Base-by-base conservation (phyloP, 441 rosid genomes). In the Jatropha podagrica region DNA sequence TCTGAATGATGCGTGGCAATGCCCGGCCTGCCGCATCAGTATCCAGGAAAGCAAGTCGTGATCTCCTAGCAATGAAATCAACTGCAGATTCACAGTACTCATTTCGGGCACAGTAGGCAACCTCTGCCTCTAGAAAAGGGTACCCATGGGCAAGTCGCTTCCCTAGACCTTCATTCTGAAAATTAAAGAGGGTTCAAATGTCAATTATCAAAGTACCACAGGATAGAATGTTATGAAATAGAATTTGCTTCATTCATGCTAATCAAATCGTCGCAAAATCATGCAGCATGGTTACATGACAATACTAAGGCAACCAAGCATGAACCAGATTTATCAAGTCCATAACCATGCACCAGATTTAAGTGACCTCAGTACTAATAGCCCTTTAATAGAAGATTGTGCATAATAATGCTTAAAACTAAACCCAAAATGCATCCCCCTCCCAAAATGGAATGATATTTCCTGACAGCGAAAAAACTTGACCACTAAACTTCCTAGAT, bases 31-130 rank as follows among this genome's bases (percentile, higher is more conserved):
- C 98, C 18, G 98, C 99, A 81, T 95, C 96, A 0, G 99, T 95
- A 82, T 95, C 99, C 13, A 95, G 89, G 85, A 95, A 95, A 38
- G 99, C 99, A 69, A 95, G 92, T 74, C 99, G 85, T 61, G 91
- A 93, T 82, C 99, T 89, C 87, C 99, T 85, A 8, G 99, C 99
- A 73, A 95, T 86, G 84, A 95, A 95, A 82, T 95, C 98, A 40
- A 90, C 81, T 0, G 90, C 98, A 37, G 99, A 93, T 75, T 90
- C 99, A 63, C 99, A 95, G 81, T 89, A 95, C 85, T 93, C 99
- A 5, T 87, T 68, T 55, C 98, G 87, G 32, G 99, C 97, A 85
- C 93, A 91, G 75, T 87, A 91, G 3, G 95, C 99, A 18, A 95
- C 98, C 84, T 95, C 99, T 3, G 97, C 99, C 87, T 95, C 99